Base-by-base conservation (phyloP, 805 yeast genomes). In the Candida multigemmis region DNA sequence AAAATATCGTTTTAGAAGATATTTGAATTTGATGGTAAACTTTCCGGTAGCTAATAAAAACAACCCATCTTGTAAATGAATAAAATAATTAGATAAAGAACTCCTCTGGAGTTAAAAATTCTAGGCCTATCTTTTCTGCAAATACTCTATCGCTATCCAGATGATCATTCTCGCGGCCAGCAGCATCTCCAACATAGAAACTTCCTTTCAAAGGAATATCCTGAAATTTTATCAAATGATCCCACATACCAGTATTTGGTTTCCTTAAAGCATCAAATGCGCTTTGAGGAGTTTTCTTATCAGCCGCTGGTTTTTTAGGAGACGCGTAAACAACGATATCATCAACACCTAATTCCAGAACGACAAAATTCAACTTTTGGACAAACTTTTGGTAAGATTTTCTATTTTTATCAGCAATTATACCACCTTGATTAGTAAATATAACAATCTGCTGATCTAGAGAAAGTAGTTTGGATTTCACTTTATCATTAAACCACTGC, bases 111-210 rank as follows among this genome's bases (percentile, higher is more conserved):
- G 73, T 56, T 27, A 56, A 54, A 42, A 84, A 89, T 12, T 38
- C 35, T 2, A 85, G 23, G 0, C 71, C 71, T 2, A 68, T 43
- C 12, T 58, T 63, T 22, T 59, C 36, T 0, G 97, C 96, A 61
- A 87, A 87, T 30, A 34, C 46, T 36, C 47, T 50, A 49, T 89
- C 98, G 25, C 81, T 71, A 40, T 82, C 86, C 61, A 91, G 82
- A 46, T 78, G 81, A 50, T 89, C 97, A 0, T 44, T 50, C 2
- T 46, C 42, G 28, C 97, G 61, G 1, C 97, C 98, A 5, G 96
- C 97, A 0, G 97, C 97, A 56, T 89, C 98, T 5, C 98, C 98
- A n/a, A 86, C 87, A 48, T 56, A 91, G 28, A 76, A 60, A 26
- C 83, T 70, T 7, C 50, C 37, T 0, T 45, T 53, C 25, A 46